phyloP scores from a whole-genome alignment of 805 yeast species.

The Vanderwaltozyma yarrowii region DNA sequence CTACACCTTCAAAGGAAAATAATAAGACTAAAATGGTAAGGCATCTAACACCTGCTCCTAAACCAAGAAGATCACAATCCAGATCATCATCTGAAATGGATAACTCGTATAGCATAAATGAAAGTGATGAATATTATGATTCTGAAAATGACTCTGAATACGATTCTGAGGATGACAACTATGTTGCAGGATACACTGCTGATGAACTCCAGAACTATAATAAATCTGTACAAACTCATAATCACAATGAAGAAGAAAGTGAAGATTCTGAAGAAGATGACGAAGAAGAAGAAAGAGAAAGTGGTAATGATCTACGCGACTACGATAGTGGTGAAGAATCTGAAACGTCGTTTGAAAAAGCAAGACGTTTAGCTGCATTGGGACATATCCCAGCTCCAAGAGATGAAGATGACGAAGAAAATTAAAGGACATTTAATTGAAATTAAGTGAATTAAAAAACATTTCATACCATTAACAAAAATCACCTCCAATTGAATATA shows the following conservation, averaged over 20 bases:
- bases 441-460: too few relatives aligned
- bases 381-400: slow-evolving; percentile 35
- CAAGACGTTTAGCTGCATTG: slow-evolving; percentile 50
- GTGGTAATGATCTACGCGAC: too few relatives aligned
- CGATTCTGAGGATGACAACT: neutral
- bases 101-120: slow-evolving; percentile 19
- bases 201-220: slow-evolving; percentile 9
- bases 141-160: slow-evolving; percentile 10
- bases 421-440: too few relatives aligned
- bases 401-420: slow-evolving; percentile 42
- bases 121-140: slow-evolving; percentile 4
- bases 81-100: slow-evolving; percentile 4
- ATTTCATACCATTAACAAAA: too few relatives aligned
- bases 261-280: slow-evolving; percentile 14
- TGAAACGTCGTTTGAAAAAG: slow-evolving; percentile 60
- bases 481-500: too few relatives aligned
- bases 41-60: slow-evolving; percentile 7
- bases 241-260: slow-evolving; percentile 1
- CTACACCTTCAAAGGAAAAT: neutral
- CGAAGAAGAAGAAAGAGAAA: neutral
- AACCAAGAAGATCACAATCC: slow-evolving; percentile 7
- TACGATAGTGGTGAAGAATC: slow-evolving; percentile 3
- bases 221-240: slow-evolving; percentile 9
- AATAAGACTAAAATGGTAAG: slow-evolving; percentile 1
- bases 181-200: slow-evolving; percentile 4